A percentile compares a stretch with the other conserved stretches of the same genome.
These are phyloP conservation scores for Zizania latifolia DNA, from an alignment of 176 grass and related monocot species.

Conservation along the genomic window DNA sequence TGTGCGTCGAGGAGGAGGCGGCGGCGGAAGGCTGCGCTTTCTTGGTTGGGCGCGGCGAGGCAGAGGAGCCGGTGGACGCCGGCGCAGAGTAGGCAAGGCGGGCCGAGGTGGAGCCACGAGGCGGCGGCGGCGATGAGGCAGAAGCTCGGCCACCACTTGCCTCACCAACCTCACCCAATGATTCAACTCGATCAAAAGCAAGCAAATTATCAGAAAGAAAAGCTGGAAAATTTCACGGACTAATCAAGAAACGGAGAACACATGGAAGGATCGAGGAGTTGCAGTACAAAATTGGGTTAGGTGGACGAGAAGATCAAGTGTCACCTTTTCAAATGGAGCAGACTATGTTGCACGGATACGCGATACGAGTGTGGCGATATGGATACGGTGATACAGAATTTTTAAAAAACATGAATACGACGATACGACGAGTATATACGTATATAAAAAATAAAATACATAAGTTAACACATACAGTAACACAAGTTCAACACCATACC, in stretches of 20 bases:
- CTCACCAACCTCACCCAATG: neutral
- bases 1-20: conserved; percentile 35
- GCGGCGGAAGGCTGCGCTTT: neutral
- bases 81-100: conserved; percentile 40
- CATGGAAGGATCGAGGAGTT: neutral
- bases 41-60: neutral
- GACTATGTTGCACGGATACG: too few relatives aligned
- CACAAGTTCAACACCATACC: too few relatives aligned
- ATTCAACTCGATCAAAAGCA: neutral
- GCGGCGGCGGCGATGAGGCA: conserved; percentile 38
- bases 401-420: too few relatives aligned
- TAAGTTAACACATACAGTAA: too few relatives aligned
- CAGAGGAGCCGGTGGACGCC: conserved; percentile 39
- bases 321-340: conserved; percentile 18
- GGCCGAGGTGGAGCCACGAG: conserved; percentile 13
- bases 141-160: neutral
- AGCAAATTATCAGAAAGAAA: neutral
- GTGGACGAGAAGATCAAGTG: conserved; percentile 7
- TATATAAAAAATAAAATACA: too few relatives aligned
- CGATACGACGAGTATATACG: too few relatives aligned
- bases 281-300: neutral
- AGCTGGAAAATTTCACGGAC: neutral
- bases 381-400: too few relatives aligned
- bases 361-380: too few relatives aligned
- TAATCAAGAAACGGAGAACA: neutral